Evolutionary conservation across 2,329 filamentous ascomycete species (phyloP), one percentile per base, ranked within the genome.

Genomic region (Scolecobasidium constrictum): DNA sequence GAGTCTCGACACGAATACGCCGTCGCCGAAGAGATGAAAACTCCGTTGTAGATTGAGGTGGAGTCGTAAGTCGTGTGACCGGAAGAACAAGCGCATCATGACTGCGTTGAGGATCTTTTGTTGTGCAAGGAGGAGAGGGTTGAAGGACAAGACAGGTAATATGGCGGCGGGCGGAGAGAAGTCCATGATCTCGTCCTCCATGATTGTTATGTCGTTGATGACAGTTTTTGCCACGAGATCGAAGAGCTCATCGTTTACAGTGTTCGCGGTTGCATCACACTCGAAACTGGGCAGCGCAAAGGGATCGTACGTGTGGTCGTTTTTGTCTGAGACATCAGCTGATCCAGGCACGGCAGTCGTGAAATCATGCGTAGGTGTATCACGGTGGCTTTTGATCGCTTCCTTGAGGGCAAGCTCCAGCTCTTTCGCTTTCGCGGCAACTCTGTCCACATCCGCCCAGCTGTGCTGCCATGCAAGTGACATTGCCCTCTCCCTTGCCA

Each of bases 1-100:
- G 1, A 98, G 70, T 2, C 81, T 78, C 40, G 81, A 82, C 41
- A 82, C 79, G 57, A 95, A 95, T 13, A 85, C 70, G 4, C 87
- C 87, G 52, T 92, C 87, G 2, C 86, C 83, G 5, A 96, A 69
- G 2, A 96, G 71, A 41, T 93, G 84, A 49, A 92, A 95, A 35
- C 81, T 75, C 46, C 77, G 77, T 53, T 94, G 86, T 2, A 94
- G 56, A 4, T 71, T 68, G 0, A 96, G 64, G 55, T 96, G 87
- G 2, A 74, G 66, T 13, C 77, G 73, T 3, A 98, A 62, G 7
- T 77, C 67, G 54, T 94, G 84, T 4, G 77, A 70, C 15, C 73
- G 73, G 56, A 95, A 93, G 16, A 96, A 73, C 6, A 93, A 66
- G 15, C 76, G 71, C 52, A 94, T 74, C 44, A 83, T 84, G 41